Conservation (phyloP, 2,329 filamentous ascomycete genomes). For the Clarireedia hainanense region DNA sequence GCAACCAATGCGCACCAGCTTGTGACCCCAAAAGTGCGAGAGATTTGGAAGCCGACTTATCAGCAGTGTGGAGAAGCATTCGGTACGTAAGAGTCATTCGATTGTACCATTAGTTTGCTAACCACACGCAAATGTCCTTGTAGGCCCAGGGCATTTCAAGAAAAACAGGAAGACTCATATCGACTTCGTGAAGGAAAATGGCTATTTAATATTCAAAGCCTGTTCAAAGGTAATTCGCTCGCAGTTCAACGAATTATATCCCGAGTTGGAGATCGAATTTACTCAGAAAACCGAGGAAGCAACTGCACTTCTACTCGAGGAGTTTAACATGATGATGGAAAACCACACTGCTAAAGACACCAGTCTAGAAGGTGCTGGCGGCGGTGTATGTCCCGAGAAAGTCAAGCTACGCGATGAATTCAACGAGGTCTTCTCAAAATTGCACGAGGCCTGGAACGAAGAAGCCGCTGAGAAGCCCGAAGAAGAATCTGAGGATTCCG, state of each 20-base stretch:
- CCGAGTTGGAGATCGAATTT: not conserved
- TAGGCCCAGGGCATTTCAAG: constrained; percentile 11
- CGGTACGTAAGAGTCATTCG: constrained; percentile 1
- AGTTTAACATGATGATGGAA: not conserved
- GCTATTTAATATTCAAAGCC: constrained; percentile 7
- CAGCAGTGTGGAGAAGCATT: constrained; percentile 7
- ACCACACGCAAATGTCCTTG: not conserved
- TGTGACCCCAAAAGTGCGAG: not conserved
- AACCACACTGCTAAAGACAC: not conserved
- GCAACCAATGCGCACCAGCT: not conserved
- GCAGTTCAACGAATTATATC: not conserved
- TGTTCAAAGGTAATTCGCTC: not conserved
- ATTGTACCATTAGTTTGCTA: not conserved
- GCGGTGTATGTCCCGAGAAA: not conserved
- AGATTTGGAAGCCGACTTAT: not conserved
- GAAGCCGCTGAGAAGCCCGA: not conserved
- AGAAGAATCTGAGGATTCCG: not conserved
- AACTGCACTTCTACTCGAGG: not conserved
- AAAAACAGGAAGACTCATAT: constrained; percentile 12
- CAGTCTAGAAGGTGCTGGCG: not conserved
- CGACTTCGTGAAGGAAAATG: not conserved
- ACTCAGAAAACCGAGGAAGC: not conserved
- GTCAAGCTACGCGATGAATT: not conserved
- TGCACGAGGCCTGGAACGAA: not conserved
- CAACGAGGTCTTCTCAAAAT: not conserved